phyloP scores from a whole-genome alignment of 2,329 filamentous ascomycete species.

The Chaetomiaceae sp. region DNA sequence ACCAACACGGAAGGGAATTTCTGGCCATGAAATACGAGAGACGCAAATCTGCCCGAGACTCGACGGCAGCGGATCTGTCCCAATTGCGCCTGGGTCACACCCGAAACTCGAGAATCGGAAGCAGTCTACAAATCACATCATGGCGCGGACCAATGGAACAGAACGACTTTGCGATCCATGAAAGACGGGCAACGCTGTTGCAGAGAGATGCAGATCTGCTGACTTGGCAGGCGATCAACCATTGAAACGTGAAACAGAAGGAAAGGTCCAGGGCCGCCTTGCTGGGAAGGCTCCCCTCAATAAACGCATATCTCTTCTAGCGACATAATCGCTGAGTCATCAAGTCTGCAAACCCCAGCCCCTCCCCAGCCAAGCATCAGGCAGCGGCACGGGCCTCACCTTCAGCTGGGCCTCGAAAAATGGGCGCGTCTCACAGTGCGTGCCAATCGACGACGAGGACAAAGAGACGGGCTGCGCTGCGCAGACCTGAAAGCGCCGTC shows the following conservation, averaged over 20 bases:
- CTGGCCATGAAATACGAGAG: no score
- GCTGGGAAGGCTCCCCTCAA: no score
- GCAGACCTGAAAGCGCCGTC: conserved; percentile 17
- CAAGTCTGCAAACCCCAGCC: not conserved
- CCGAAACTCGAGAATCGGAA: no score
- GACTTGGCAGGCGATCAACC: conserved; percentile 3
- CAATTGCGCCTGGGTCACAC: no score
- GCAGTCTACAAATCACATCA: no score
- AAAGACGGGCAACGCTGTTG: not conserved
- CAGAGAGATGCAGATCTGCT: not conserved
- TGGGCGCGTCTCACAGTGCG: conserved; percentile 8
- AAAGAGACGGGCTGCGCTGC: conserved; percentile 18
- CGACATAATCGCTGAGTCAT: not conserved
- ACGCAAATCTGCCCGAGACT: no score
- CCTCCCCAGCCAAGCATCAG: not conserved
- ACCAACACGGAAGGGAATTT: no score
- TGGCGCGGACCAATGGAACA: no score
- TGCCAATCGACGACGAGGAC: conserved; percentile 13
- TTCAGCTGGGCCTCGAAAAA: conserved; percentile 1
- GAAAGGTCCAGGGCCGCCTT: no score
- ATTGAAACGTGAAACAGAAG: conserved; percentile 1
- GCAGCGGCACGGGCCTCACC: conserved; percentile 5
- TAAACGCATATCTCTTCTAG: not conserved
- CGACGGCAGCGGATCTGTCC: no score
- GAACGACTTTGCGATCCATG: no score